Conservation (phyloP, 2,329 filamentous ascomycete species). For the Alternaria alternata region DNA sequence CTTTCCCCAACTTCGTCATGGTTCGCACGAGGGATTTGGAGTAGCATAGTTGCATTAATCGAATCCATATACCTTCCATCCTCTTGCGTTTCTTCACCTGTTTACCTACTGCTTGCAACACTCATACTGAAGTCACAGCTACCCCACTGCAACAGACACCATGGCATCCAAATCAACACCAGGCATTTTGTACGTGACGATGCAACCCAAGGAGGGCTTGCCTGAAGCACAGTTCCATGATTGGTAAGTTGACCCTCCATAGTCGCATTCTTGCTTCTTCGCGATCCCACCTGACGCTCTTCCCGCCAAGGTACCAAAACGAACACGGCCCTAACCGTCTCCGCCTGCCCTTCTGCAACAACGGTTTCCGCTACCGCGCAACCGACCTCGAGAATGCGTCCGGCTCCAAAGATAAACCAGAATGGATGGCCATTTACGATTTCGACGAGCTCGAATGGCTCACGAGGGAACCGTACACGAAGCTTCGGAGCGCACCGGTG, state of each 20-base stretch:
- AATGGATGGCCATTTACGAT: slow-evolving; percentile 84
- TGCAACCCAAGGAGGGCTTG: slow-evolving; percentile 76
- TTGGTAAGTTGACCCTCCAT: slow-evolving; percentile 44
- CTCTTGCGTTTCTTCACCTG: neutral
- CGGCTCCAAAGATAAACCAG: slow-evolving; percentile 60
- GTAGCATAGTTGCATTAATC: slow-evolving; percentile 5
- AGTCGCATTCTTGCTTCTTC: slow-evolving; percentile 32
- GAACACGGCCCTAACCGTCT: slow-evolving; percentile 86
- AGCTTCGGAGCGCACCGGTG: slow-evolving; percentile 65
- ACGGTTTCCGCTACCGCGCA: slow-evolving; percentile 81
- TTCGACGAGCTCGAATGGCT: slow-evolving; percentile 77
- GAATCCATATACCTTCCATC: slow-evolving; percentile 1
- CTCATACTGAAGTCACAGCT: slow-evolving; percentile 1
- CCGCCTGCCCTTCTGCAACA: slow-evolving; percentile 75
- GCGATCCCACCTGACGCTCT: slow-evolving; percentile 44
- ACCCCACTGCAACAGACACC: slow-evolving; percentile 11
- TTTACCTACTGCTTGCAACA: neutral
- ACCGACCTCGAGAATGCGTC: slow-evolving; percentile 59
- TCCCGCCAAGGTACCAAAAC: slow-evolving; percentile 72
- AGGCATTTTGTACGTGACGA: slow-evolving; percentile 84
- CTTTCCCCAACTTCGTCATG: slow-evolving; percentile 19
- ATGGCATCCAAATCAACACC: slow-evolving; percentile 58
- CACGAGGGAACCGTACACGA: slow-evolving; percentile 73
- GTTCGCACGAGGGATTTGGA: neutral
- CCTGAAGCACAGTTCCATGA: slow-evolving; percentile 79